These are phyloP conservation scores for Delonix regia DNA, from an alignment of 306 rosid genomes.

Conservation along the genomic window DNA sequence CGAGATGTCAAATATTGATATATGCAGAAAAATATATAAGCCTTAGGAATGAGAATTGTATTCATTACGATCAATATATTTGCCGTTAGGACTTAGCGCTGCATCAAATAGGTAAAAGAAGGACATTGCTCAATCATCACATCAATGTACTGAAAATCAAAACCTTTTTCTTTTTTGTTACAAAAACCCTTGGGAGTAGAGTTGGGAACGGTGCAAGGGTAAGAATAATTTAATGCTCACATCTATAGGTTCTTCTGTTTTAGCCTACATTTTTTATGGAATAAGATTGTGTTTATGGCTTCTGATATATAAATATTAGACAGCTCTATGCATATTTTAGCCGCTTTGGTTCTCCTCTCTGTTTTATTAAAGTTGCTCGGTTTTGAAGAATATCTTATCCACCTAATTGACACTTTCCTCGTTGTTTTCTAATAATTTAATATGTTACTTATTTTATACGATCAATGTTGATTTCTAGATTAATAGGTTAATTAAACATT, in stretches of 20 bases:
- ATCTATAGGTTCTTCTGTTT: not conserved
- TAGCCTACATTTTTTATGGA: not conserved
- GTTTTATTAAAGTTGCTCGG: not conserved
- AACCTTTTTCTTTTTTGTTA: not conserved
- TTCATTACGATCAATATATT: not conserved
- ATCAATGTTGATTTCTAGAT: not conserved
- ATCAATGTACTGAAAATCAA: not conserved
- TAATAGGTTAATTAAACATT: not conserved
- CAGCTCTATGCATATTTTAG: not conserved
- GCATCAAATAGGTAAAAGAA: not conserved
- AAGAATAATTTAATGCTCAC: not conserved
- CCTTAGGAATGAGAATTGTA: not conserved
- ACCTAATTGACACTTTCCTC: not conserved
- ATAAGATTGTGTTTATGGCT: not conserved
- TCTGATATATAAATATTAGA: not conserved
- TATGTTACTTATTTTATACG: not conserved
- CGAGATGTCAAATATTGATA: not conserved
- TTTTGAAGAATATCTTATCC: not conserved
- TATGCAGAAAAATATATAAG: not conserved
- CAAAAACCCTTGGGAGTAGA: not conserved
- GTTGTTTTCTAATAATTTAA: too few species aligned
- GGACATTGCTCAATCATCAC: not conserved
- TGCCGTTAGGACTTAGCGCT: not conserved
- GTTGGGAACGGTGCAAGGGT: not conserved
- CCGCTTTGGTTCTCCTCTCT: not conserved